phyloP scores from a whole-genome alignment of 1,284 basidiomycete genomes.

The Sparassis latifolia region DNA sequence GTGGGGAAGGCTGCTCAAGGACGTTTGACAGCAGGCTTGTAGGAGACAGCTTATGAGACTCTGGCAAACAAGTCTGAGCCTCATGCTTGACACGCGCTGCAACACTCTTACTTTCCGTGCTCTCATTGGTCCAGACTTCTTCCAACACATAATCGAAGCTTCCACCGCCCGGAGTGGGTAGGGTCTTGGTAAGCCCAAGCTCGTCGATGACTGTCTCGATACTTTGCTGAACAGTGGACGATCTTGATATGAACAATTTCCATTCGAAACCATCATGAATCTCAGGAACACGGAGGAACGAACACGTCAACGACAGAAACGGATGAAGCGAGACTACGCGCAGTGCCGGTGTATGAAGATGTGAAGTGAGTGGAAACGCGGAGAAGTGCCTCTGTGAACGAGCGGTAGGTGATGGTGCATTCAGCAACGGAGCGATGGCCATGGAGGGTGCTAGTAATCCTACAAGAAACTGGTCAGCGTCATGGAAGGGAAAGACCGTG shows the following conservation, averaged over 20 bases:
- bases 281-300: constrained; percentile 71
- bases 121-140: constrained; percentile 48
- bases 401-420: constrained; percentile 28
- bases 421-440: constrained; percentile 47
- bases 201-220: constrained; percentile 52
- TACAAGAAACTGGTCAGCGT: not conserved
- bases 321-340: constrained; percentile 70
- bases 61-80: constrained; percentile 7
- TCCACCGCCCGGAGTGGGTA: constrained; percentile 56
- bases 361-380: constrained; percentile 64
- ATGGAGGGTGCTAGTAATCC: constrained; percentile 44
- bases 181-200: constrained; percentile 59
- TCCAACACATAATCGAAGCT: constrained; percentile 62
- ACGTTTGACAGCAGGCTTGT: constrained; percentile 27
- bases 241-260: constrained; percentile 55
- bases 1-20: constrained; percentile 35
- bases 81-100: not conserved
- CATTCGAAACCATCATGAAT: constrained; percentile 69
- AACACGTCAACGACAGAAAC: constrained; percentile 44
- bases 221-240: constrained; percentile 46
- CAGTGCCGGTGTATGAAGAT: constrained; percentile 60
- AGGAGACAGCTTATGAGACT: constrained; percentile 18
- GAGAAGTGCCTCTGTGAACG: constrained; percentile 54
- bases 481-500: too few species aligned
- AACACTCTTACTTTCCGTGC: constrained; percentile 41